A percentile compares a stretch with the other conserved stretches of the same genome.
Evolutionary conservation across 2,329 filamentous ascomycete genomes (phyloP).

Genomic region (Furcasterigmium sp.): DNA sequence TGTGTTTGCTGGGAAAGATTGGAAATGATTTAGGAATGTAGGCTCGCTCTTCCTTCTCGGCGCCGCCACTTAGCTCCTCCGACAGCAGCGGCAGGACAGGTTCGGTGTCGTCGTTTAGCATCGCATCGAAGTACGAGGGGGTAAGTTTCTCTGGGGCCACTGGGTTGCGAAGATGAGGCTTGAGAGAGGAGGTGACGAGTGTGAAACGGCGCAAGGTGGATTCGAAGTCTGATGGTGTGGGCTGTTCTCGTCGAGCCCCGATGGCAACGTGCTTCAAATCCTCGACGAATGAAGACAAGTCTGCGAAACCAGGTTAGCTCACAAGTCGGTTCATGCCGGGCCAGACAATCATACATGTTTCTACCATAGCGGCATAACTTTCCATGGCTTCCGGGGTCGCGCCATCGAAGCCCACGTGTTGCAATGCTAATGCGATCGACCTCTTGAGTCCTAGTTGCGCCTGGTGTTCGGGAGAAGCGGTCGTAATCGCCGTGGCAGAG

Average conservation of each 20-base stretch:
- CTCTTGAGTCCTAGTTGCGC: constrained; percentile 43
- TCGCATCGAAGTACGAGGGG: constrained; percentile 31
- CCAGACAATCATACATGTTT: constrained; percentile 49
- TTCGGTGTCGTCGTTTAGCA: constrained; percentile 30
- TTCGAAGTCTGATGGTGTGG: constrained; percentile 54
- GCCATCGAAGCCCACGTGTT: constrained; percentile 53
- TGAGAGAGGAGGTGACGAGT: constrained; percentile 43
- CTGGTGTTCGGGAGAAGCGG: constrained; percentile 24
- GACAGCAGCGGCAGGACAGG: constrained; percentile 41
- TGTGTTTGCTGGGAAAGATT: constrained; percentile 59
- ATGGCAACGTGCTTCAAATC: constrained; percentile 42
- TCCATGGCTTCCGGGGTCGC: constrained; percentile 53
- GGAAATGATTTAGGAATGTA: constrained; percentile 58
- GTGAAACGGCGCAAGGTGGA: constrained; percentile 46
- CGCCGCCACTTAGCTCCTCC: constrained; percentile 51
- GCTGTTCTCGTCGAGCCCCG: constrained; percentile 44
- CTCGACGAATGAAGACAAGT: constrained; percentile 42
- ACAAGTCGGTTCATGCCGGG: too few relatives aligned
- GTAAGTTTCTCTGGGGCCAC: constrained; percentile 32
- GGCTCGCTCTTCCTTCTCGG: constrained; percentile 47
- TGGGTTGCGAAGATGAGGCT: constrained; percentile 51
- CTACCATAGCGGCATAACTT: constrained; percentile 48
- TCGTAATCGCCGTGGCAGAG: constrained; percentile 12
- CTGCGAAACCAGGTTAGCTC: constrained; percentile 23
- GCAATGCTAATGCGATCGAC: constrained; percentile 49